phyloP scores from a whole-genome alignment of 192 early-diverging fungal genomes.

The Funneliformis geosporum region DNA sequence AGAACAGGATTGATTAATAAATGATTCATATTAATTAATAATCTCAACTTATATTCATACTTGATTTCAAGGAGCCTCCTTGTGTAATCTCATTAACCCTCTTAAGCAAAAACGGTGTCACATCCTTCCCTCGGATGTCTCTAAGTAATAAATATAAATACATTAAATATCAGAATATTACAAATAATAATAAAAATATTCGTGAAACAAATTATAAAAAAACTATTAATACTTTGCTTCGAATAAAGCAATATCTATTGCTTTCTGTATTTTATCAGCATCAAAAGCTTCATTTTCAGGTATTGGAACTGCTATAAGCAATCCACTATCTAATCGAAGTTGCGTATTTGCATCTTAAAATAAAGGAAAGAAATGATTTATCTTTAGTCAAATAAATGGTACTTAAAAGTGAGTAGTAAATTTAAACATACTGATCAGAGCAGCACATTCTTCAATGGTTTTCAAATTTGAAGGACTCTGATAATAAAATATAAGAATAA shows the following conservation, averaged over 20 bases:
- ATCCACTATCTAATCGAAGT: slow-evolving; percentile 72
- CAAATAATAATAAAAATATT: not conserved
- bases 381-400: not conserved
- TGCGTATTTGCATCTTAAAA: slow-evolving; percentile 55
- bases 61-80: slow-evolving; percentile 77
- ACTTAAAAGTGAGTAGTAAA: not conserved
- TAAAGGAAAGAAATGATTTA: not conserved
- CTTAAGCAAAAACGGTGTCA: slow-evolving; percentile 92
- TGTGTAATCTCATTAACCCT: slow-evolving; percentile 80
- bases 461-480: slow-evolving; percentile 57
- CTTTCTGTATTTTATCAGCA: slow-evolving; percentile 63
- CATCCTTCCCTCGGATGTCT: slow-evolving; percentile 78
- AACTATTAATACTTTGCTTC: slow-evolving; percentile 61
- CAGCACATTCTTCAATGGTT: slow-evolving; percentile 54
- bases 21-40: not conserved
- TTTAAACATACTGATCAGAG: slow-evolving; percentile 50
- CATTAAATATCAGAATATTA: not conserved
- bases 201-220: not conserved
- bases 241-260: slow-evolving; percentile 68
- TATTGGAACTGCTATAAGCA: slow-evolving; percentile 90
- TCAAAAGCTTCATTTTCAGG: slow-evolving; percentile 64
- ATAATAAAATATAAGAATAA: not conserved
- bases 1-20: not conserved
- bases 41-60: slow-evolving; percentile 48
- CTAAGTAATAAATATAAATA: slow-evolving; percentile 36